Conservation (phyloP, 2,329 filamentous ascomycete species). For the Nigrospora oryzae region DNA sequence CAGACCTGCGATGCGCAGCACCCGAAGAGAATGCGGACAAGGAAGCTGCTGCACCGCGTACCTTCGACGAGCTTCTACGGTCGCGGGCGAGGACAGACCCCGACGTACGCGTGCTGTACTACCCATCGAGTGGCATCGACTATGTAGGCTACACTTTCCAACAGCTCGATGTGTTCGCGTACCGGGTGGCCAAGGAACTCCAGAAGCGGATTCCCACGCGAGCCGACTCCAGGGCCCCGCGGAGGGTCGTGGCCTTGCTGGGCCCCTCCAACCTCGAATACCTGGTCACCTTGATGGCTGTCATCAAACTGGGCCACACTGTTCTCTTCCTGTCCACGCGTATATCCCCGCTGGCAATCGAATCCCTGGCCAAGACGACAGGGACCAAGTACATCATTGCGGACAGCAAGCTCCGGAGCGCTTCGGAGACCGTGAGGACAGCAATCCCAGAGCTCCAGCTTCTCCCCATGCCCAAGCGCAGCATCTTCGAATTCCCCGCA, state of each 20-base stretch:
- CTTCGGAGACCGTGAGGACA: constrained; percentile 9
- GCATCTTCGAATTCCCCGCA: constrained; percentile 20
- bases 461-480: constrained; percentile 15
- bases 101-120: constrained; percentile 28
- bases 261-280: constrained; percentile 46
- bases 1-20: not conserved
- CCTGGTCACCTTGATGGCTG: constrained; percentile 41
- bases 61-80: constrained; percentile 29
- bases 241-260: constrained; percentile 36
- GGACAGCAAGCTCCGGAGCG: constrained; percentile 13
- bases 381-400: constrained; percentile 15
- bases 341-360: constrained; percentile 21
- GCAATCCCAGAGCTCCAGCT: constrained; percentile 9
- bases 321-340: constrained; percentile 26
- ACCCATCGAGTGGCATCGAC: constrained; percentile 30
- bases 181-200: constrained; percentile 13
- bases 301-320: constrained; percentile 47
- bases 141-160: constrained; percentile 37
- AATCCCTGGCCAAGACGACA: constrained; percentile 17
- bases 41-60: constrained; percentile 9
- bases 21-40: not conserved
- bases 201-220: constrained; percentile 6
- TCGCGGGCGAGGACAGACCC: constrained; percentile 24
- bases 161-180: constrained; percentile 33
- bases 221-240: constrained; percentile 9